Evolutionary conservation across 2,329 filamentous ascomycete species (phyloP), one percentile per base, ranked within the genome.

Genomic region (Beauveria rudraprayagi): DNA sequence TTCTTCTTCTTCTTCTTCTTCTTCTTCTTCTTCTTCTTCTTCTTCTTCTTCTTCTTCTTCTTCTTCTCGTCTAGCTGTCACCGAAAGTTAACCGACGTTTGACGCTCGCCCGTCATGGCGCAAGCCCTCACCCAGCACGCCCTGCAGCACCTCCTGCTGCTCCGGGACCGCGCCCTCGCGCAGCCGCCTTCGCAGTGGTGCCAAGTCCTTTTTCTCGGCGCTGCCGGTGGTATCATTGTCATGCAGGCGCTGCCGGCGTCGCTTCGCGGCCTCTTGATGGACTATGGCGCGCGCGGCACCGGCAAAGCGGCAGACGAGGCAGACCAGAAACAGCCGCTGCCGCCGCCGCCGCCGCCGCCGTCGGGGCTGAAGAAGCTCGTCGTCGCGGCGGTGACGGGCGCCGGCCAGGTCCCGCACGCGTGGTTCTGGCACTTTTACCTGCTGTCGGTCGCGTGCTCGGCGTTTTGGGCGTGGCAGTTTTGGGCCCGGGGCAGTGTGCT

Each of bases 391-490:
- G 47, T 77, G 37, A 66, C 69, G 24, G 63, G 68, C 47, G 65
- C 65, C 56, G 75, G 75, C 66, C 83, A 84, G 70, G 88, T 97
- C 41, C 92, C 93, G 24, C 94, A 97, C 75, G 83, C 83, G 64
- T 97, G 90, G 86, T 97, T 97, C 73, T 82, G 81, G 48, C 89
- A 94, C 67, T 97, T 96, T 76, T 97, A 99, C 72, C 70, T 89
- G 58, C 72, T 86, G 41, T 93, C 90, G 3, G 75, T 92, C 5
- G 70, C 77, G 2, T 86, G 84, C 62, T 92, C 90, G 0, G 68
- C 84, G 5, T 89, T 92, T 71, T 97, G 92, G 91, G 83, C 80
- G 0, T 73, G 75, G 66, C 87, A 92, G 72, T 82, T 89, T 59
- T 65, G 83, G 26, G 74, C 69, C 28, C 72, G 77, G 63, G 89